A percentile compares a stretch with the other conserved stretches of the same genome.
phyloP scores from a whole-genome alignment of 176 grass and related monocot species.

The Lolium multiflorum region DNA sequence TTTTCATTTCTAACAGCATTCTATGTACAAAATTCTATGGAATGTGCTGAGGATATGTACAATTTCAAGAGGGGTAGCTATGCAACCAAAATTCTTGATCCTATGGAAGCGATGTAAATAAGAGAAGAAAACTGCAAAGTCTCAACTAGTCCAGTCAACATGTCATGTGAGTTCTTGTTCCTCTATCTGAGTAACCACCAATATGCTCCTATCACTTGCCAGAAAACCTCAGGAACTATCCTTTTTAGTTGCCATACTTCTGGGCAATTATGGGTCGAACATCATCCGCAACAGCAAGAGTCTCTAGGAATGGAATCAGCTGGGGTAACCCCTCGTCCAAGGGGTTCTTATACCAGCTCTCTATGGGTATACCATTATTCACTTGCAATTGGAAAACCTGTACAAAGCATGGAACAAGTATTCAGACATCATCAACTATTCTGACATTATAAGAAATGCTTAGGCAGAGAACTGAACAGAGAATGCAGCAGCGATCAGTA shows the following conservation, averaged over 20 bases:
- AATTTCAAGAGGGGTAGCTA: conserved; percentile 43
- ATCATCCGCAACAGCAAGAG: conserved; percentile 73
- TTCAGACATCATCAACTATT: background rate
- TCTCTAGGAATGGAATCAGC: conserved; percentile 90
- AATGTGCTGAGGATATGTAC: conserved; percentile 51
- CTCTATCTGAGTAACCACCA: conserved; percentile 50
- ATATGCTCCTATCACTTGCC: conserved; percentile 35
- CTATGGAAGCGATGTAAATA: conserved; percentile 42
- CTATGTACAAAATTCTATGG: conserved; percentile 46
- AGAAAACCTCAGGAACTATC: conserved; percentile 41
- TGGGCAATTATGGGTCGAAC: conserved; percentile 89
- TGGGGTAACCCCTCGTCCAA: conserved; percentile 68
- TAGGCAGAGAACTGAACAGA: background rate
- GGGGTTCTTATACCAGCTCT: conserved; percentile 87
- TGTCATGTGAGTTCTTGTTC: conserved; percentile 39
- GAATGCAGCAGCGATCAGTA: background rate
- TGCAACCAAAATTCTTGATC: conserved; percentile 46
- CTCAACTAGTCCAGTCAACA: conserved; percentile 29
- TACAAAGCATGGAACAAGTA: background rate
- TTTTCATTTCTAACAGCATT: conserved; percentile 43
- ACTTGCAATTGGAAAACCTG: conserved; percentile 98
- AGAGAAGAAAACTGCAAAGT: conserved; percentile 26
- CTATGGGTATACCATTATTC: conserved; percentile 98
- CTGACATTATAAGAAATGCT: background rate
- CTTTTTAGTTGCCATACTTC: conserved; percentile 70